Base-by-base conservation (phyloP, 495 filamentous ascomycete species). In the Lophiostoma macrostomum region DNA sequence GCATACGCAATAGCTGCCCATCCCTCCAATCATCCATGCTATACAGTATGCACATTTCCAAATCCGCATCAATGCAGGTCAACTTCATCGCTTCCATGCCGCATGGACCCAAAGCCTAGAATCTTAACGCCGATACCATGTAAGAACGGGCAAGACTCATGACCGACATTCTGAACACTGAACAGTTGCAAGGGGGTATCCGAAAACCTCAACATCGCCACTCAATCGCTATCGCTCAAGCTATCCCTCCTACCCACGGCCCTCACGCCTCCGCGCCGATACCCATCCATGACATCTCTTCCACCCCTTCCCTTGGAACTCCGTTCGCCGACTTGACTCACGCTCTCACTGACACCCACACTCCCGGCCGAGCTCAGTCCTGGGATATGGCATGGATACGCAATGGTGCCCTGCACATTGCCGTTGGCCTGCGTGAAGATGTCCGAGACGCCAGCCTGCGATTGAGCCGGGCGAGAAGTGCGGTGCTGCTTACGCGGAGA, bases 381-480 rank as follows among this genome's bases (percentile, higher is more conserved):
- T 0, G 89, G 87, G 57, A 91, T 88, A 1, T 83, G 76, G 67
- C 91, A 87, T 53, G 77, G 80, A 66, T 95, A 95, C 39, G 78
- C 81, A 74, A 87, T 90, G 16, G 88, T 93, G 19, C 89, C 89
- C 11, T 79, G 67, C 1, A 80, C 81, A 22, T 63, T 79, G 43
- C 79, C 78, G 5, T 78, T 75, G 6, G 73, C 77, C 30, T 20
- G 43, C n/a, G 51, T 53, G 48, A 66, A 58, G 43, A 71, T 56
- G 71, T 76, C 50, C 11, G 60, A 50, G 8, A 24, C 13, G 27
- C 44, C 31, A 23, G n/a, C 41, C 23, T 18, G n/a, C n/a, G n/a
- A n/a, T n/a, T 37, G 22, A 5, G 48, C 23, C 8, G 35, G 44
- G 25, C 47, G 57, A 25, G 57, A 61, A 20, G 46, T 35, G 32